Evolutionary conservation across 257 asterid genomes (phyloP).

Genomic region (Solanum medicagineum): DNA sequence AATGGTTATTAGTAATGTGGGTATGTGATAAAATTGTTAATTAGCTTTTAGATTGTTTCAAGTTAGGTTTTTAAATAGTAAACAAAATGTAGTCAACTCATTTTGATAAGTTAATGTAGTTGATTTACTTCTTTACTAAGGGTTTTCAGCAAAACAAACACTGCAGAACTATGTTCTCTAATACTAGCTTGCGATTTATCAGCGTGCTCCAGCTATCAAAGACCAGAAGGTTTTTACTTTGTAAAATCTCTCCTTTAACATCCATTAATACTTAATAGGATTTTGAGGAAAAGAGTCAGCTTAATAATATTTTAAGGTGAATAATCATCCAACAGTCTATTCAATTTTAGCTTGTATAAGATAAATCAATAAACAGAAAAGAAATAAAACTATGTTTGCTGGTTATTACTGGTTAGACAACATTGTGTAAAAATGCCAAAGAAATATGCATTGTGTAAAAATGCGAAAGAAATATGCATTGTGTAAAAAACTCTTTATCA

Average conservation of each 20-base stretch:
- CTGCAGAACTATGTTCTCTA: background rate
- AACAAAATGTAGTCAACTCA: too few relatives aligned
- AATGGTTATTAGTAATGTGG: too few relatives aligned
- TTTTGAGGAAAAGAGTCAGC: background rate
- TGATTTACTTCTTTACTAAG: background rate
- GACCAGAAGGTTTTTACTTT: background rate
- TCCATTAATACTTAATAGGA: background rate
- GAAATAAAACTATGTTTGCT: background rate
- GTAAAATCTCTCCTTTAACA: background rate
- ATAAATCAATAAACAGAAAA: background rate
- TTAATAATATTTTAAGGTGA: background rate
- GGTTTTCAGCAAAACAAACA: background rate
- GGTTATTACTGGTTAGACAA: constrained; percentile 50
- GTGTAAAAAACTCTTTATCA: too few relatives aligned
- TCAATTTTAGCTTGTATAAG: background rate
- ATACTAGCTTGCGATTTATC: background rate
- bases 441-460: too few relatives aligned
- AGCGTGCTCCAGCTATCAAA: background rate
- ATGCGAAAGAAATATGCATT: rapidly evolving
- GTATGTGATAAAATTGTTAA: too few relatives aligned
- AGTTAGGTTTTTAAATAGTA: too few relatives aligned
- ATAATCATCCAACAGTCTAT: background rate
- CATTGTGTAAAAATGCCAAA: constrained; percentile 44
- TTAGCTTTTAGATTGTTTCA: too few relatives aligned
- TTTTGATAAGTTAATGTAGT: too few relatives aligned